Evolutionary conservation across 176 grass and related monocot genomes (phyloP).

Genomic region (Rhynchospora breviuscula): DNA sequence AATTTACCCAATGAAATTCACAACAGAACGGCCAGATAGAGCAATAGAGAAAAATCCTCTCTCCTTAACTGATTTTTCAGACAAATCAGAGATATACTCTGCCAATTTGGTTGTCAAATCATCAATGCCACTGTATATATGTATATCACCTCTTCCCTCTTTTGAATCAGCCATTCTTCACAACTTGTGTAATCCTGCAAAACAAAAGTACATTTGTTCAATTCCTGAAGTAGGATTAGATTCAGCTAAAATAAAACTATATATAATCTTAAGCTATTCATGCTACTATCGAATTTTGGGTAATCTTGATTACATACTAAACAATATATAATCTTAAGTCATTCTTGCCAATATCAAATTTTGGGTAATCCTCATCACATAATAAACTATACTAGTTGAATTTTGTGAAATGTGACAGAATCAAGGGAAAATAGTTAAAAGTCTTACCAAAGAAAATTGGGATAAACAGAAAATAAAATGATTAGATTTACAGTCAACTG

Average conservation of each 20-base stretch:
- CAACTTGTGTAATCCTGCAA: background rate
- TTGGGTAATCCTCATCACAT: background rate
- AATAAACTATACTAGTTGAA: background rate
- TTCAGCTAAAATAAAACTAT: background rate
- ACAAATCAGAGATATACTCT: conserved; percentile 71
- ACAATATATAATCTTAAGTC: background rate
- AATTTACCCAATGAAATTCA: conserved; percentile 31
- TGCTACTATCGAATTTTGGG: background rate
- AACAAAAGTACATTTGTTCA: background rate
- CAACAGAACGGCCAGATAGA: conserved; percentile 69
- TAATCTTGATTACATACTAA: background rate
- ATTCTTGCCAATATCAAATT: background rate
- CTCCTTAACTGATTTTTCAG: conserved; percentile 57
- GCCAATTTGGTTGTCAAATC: conserved; percentile 37
- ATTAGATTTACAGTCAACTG: background rate
- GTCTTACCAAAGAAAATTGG: background rate
- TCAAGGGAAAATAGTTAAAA: background rate
- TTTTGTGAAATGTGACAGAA: background rate
- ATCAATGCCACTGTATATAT: conserved; percentile 5
- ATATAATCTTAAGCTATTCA: background rate
- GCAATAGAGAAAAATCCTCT: conserved; percentile 67
- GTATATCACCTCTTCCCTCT: conserved; percentile 9
- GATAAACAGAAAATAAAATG: background rate
- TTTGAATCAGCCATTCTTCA: conserved; percentile 1
- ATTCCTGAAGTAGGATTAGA: background rate